Percentiles rank a stretch among this genome's conserved stretches.
These are phyloP conservation scores for Clonostachys rosea DNA, from an alignment of 2,329 filamentous ascomycete species.

Conservation along the genomic window DNA sequence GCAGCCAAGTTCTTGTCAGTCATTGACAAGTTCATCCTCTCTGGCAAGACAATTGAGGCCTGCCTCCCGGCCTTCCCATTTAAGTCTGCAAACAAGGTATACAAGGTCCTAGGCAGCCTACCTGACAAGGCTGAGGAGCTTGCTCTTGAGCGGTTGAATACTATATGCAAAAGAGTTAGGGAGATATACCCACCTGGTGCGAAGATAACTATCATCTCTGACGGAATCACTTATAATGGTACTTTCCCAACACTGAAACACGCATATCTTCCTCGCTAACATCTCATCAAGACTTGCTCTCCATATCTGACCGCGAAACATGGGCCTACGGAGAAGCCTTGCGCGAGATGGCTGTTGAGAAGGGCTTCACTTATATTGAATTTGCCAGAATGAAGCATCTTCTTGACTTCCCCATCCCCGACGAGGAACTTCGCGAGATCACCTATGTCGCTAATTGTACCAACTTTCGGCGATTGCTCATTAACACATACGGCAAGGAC, in stretches of 20 bases:
- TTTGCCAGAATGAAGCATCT: slow-evolving; percentile 42
- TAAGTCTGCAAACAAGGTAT: slow-evolving; percentile 23
- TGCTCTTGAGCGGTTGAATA: slow-evolving; percentile 14
- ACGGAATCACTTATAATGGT: slow-evolving; percentile 51
- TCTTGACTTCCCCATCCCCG: slow-evolving; percentile 28
- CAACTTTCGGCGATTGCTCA: slow-evolving; percentile 17
- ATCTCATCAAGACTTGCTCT: slow-evolving; percentile 33
- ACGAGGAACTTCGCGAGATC: slow-evolving; percentile 32
- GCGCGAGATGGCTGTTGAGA: slow-evolving; percentile 26
- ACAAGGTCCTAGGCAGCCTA: slow-evolving; percentile 20
- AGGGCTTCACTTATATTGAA: slow-evolving; percentile 31
- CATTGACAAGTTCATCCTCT: slow-evolving; percentile 13
- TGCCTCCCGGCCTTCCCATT: slow-evolving; percentile 23
- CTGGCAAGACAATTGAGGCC: slow-evolving; percentile 8
- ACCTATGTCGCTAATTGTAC: slow-evolving; percentile 22
- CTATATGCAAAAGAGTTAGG: slow-evolving; percentile 16
- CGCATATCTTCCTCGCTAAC: not conserved
- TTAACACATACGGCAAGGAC: slow-evolving; percentile 13
- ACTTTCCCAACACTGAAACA: slow-evolving; percentile 3
- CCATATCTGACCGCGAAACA: slow-evolving; percentile 37
- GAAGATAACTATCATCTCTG: slow-evolving; percentile 38
- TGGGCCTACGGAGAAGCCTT: slow-evolving; percentile 44
- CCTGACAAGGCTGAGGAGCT: slow-evolving; percentile 24
- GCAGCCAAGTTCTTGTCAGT: slow-evolving; percentile 11
- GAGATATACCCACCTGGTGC: slow-evolving; percentile 19